Base-by-base conservation (phyloP, 1,284 basidiomycete species). In the Lignosus rhinocerotis region DNA sequence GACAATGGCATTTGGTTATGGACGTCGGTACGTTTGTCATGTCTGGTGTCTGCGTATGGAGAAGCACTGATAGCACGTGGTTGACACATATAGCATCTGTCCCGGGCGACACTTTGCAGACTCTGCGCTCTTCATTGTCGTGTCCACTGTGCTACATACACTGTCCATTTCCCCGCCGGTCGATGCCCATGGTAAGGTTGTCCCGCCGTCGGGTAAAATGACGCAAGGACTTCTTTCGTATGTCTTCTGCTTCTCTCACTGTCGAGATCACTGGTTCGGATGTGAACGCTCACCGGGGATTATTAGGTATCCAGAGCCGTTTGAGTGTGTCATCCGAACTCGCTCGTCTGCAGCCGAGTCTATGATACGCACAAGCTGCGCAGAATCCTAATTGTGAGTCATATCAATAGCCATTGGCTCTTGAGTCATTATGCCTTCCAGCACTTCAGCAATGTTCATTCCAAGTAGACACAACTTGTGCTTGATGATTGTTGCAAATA, bases 301-400 rank as follows among this genome's bases (percentile, higher is more conserved):
- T 21, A n/a, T 43, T 60, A 87, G 85, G 65, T 84, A 85, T 64
- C 85, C 84, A 5, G 81, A 79, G 62, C 80, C 83, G 6, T 88
- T 84, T 73, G 78, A 80, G 63, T 87, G 85, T 63, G 68, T 74
- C 19, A 79, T 88, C 62, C 80, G 75, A 64, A 84, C 86, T 8
- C 80, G 85, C 30, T 86, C 84, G 0, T 75, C 79, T 39, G 79
- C 76, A 61, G 79, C 84, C 3, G 69, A 82, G 50, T 75, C 78
- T 16, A 68, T 87, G 25, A 82, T 87, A 10, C 47, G 54, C 7
- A 12, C 46, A 12, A 46, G 25, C 49, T 12, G 33, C 25, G n/a
- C 31, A 10, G 46, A 33, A 32, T 10, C 32, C n/a, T 48, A 3
- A 48, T 17, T 48, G n/a, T 8, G 11, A 32, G 31, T 30, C 5